phyloP scores from a whole-genome alignment of 345 rosid genomes.

The Dipteronia sinensis region DNA sequence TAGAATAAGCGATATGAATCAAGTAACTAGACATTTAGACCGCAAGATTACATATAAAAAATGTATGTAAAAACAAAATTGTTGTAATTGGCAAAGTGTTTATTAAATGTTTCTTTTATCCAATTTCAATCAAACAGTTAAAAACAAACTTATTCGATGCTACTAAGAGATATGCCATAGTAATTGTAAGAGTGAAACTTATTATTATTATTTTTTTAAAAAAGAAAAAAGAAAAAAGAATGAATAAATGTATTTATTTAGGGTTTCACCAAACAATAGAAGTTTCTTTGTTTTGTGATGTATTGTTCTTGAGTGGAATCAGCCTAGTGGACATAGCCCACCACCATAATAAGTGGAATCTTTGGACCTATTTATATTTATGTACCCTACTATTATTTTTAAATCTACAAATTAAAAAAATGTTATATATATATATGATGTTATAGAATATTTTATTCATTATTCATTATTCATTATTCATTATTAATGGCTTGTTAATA shows the following conservation, averaged over 20 bases:
- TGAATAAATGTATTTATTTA: not conserved
- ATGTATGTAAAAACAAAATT: too few species aligned
- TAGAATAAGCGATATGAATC: too few species aligned
- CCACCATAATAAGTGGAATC: conserved; percentile 15
- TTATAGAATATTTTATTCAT: too few species aligned
- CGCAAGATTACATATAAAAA: too few species aligned
- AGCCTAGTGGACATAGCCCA: conserved; percentile 18
- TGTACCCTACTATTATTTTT: not conserved
- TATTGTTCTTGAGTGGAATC: not conserved
- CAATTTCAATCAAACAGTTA: not conserved
- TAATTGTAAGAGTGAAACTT: not conserved
- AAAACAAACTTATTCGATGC: not conserved
- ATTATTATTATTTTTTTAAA: too few species aligned
- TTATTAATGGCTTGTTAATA: too few species aligned
- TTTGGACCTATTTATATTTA: not conserved
- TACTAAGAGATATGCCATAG: not conserved
- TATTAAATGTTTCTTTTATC: not conserved
- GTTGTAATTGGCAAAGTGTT: not conserved
- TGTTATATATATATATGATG: not conserved
- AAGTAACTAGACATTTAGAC: too few species aligned
- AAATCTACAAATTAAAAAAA: not conserved
- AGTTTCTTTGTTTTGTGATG: not conserved
- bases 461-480: too few species aligned
- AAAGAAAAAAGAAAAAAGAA: not conserved
- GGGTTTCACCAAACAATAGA: not conserved